Conservation (phyloP, 108 stramenopile species). For the Cafeteria roenbergensis region DNA sequence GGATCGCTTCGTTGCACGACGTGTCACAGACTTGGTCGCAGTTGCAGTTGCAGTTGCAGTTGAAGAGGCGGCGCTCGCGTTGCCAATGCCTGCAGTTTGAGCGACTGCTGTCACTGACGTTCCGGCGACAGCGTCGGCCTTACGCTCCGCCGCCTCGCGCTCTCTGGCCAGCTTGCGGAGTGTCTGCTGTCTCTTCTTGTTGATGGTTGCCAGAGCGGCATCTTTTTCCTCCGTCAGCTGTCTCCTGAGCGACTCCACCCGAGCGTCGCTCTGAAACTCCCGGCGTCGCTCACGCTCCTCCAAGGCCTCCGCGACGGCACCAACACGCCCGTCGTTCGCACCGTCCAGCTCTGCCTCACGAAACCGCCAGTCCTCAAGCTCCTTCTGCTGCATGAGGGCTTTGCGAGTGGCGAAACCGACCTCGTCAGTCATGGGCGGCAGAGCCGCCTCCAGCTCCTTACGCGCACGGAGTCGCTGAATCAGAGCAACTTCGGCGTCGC, state of each 20-base stretch:
- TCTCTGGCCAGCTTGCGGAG: constrained; percentile 42
- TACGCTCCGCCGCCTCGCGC: constrained; percentile 7
- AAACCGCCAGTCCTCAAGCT: constrained; percentile 18
- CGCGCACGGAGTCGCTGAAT: constrained; percentile 40
- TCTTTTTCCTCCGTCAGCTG: constrained; percentile 39
- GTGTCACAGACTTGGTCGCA: too few relatives aligned
- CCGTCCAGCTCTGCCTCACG: constrained; percentile 17
- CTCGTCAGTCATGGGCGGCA: constrained; percentile 55
- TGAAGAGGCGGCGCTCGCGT: too few relatives aligned
- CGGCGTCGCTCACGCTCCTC: constrained; percentile 34
- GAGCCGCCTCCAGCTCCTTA: constrained; percentile 24
- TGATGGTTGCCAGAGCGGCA: constrained; percentile 22
- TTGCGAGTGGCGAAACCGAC: constrained; percentile 36
- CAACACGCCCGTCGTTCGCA: constrained; percentile 16
- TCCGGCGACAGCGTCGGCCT: background rate
- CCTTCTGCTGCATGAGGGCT: constrained; percentile 35
- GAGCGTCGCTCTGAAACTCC: constrained; percentile 45
- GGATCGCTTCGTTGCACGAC: background rate
- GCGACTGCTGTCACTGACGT: background rate
- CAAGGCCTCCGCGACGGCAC: constrained; percentile 30
- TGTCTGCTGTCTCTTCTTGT: constrained; percentile 36
- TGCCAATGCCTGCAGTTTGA: too few relatives aligned
- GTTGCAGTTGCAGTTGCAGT: too few relatives aligned
- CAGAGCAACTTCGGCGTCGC: constrained; percentile 35
- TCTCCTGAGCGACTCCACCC: constrained; percentile 41